These are phyloP conservation scores for Solanum pennellii DNA, from an alignment of 257 asterid species.

Conservation along the genomic window DNA sequence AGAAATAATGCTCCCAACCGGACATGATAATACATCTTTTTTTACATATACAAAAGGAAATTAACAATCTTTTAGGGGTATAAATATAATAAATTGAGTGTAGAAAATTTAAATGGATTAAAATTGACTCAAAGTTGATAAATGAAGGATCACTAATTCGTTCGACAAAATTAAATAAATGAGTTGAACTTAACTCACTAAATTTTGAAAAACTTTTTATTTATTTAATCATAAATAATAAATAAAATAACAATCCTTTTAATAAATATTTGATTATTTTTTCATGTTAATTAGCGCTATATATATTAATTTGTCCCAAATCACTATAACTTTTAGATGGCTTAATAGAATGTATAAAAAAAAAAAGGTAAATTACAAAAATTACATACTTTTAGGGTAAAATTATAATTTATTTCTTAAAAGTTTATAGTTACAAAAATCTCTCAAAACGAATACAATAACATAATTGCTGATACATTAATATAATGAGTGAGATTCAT, in stretches of 20 bases:
- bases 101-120: not conserved
- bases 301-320: not conserved
- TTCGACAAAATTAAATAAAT: not conserved
- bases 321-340: not conserved
- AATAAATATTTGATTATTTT: not conserved
- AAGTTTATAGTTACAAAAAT: no score
- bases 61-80: not conserved
- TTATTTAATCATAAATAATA: not conserved
- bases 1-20: not conserved
- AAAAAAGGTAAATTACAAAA: no score
- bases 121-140: not conserved
- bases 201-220: not conserved
- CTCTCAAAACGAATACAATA: fast-evolving
- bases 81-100: not conserved
- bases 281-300: not conserved
- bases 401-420: no score
- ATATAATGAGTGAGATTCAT: no score
- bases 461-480: no score
- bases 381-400: no score
- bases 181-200: not conserved
- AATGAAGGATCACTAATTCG: not conserved
- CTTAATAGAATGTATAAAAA: not conserved
- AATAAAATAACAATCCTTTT: not conserved
- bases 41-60: not conserved
- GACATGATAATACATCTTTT: not conserved